Percentiles rank a stretch among this genome's conserved stretches.
These are phyloP conservation scores for Colletotrichum echinochloae DNA, from an alignment of 2,329 filamentous ascomycete species.

Conservation along the genomic window DNA sequence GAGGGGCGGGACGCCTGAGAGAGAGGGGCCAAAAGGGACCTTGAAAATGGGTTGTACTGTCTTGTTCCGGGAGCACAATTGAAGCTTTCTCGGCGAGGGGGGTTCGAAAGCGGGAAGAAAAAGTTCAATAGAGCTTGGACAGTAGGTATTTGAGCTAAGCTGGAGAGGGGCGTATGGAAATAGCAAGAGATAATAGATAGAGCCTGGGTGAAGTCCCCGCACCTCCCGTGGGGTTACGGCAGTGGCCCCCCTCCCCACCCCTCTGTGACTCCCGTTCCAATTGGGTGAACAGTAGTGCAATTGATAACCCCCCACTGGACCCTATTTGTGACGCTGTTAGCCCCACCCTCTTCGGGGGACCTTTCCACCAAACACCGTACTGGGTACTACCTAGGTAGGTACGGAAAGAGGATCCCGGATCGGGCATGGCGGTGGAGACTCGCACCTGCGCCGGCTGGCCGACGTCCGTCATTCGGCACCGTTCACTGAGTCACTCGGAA, in stretches of 20 bases:
- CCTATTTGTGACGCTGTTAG: constrained; percentile 28
- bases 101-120: neutral
- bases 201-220: constrained; percentile 36
- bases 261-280: constrained; percentile 5
- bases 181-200: no score
- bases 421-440: neutral
- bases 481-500: neutral
- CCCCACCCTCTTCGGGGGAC: constrained; percentile 31
- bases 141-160: constrained; percentile 12
- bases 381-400: no score
- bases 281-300: neutral
- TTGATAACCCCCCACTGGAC: constrained; percentile 8
- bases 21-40: neutral
- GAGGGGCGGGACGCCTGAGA: neutral
- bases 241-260: constrained; percentile 12
- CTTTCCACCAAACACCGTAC: constrained; percentile 35
- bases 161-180: constrained; percentile 4
- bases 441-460: neutral
- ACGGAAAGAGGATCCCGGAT: neutral
- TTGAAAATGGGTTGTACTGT: neutral
- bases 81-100: neutral
- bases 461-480: neutral
- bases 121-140: neutral
- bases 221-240: constrained; percentile 31
- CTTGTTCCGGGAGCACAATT: neutral